A percentile compares a stretch with the other conserved stretches of the same genome.
These are phyloP conservation scores for Psilocybe sp. DNA, from an alignment of 768 basidiomycete species.

Conservation along the genomic window DNA sequence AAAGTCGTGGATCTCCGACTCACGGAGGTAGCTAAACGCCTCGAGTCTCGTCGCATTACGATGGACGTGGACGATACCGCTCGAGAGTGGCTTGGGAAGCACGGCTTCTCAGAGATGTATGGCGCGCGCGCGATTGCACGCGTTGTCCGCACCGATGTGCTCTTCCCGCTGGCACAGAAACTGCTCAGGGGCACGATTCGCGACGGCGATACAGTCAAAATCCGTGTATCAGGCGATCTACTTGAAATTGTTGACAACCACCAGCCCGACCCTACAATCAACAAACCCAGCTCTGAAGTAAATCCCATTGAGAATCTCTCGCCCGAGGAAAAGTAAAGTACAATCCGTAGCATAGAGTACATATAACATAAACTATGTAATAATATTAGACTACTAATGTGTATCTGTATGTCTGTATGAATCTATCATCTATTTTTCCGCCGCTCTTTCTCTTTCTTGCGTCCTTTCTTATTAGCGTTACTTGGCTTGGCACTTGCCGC, in stretches of 20 bases:
- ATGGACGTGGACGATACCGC: conserved; percentile 68
- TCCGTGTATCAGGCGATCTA: conserved; percentile 41
- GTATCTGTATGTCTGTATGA: too few species aligned
- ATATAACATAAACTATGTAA: conserved; percentile 1
- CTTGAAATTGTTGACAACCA: conserved; percentile 68
- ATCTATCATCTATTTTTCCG: neutral
- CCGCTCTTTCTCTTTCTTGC: conserved; percentile 1
- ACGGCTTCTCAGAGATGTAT: conserved; percentile 83
- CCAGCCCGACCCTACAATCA: conserved; percentile 38
- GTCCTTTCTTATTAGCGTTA: conserved; percentile 2
- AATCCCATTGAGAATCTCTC: conserved; percentile 20
- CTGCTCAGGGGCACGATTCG: conserved; percentile 77
- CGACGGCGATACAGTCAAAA: conserved; percentile 65
- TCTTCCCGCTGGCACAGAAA: conserved; percentile 81
- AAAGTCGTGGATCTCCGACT: conserved; percentile 77
- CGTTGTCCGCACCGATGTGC: conserved; percentile 78
- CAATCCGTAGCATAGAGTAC: conserved; percentile 5
- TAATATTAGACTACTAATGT: too few species aligned
- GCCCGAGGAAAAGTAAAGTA: conserved; percentile 5
- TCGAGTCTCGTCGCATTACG: conserved; percentile 63
- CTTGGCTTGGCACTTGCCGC: conserved; percentile 4
- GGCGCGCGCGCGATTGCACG: conserved; percentile 87
- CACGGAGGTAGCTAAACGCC: conserved; percentile 64
- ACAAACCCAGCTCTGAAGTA: conserved; percentile 20
- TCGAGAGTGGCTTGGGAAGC: conserved; percentile 63